These are phyloP conservation scores for Thermomucor indicae-seudaticae DNA, from an alignment of 371 early-diverging fungal genomes.

Conservation along the genomic window DNA sequence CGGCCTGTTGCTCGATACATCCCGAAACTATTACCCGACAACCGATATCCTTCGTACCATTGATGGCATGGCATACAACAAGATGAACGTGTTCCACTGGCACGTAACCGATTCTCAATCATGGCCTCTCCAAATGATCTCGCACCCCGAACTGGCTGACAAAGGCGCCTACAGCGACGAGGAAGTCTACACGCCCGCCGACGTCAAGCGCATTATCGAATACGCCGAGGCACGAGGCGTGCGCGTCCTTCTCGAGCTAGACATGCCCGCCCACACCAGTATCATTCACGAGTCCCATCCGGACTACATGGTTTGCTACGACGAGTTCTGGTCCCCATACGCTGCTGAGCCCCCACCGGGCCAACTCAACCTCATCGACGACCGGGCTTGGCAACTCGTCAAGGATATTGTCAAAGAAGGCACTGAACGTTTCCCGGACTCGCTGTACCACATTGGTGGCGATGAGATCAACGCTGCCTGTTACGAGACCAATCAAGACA, in stretches of 20 bases:
- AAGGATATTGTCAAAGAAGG: conserved; percentile 63
- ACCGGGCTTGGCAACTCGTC: conserved; percentile 51
- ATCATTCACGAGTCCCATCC: conserved; percentile 39
- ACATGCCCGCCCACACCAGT: conserved; percentile 78
- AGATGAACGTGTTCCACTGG: conserved; percentile 83
- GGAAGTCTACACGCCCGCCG: conserved; percentile 55
- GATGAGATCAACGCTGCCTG: conserved; percentile 75
- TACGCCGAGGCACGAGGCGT: conserved; percentile 73
- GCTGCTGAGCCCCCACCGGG: conserved; percentile 73
- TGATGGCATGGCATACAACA: conserved; percentile 76
- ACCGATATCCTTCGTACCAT: conserved; percentile 56
- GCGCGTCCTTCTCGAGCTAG: conserved; percentile 75
- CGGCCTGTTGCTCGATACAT: conserved; percentile 72
- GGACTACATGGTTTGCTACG: conserved; percentile 41
- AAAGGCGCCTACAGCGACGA: conserved; percentile 65
- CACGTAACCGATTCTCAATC: conserved; percentile 78
- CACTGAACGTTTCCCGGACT: conserved; percentile 58
- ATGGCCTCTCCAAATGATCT: conserved; percentile 66
- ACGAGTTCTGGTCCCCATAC: conserved; percentile 45
- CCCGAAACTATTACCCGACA: conserved; percentile 73
- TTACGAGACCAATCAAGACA: conserved; percentile 40
- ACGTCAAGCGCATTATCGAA: conserved; percentile 54
- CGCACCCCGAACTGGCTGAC: conserved; percentile 56
- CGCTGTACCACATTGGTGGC: conserved; percentile 68
- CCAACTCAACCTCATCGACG: conserved; percentile 65